Base-by-base conservation (phyloP, 2,329 filamentous ascomycete species). In the Phaeoacremonium minimum region DNA sequence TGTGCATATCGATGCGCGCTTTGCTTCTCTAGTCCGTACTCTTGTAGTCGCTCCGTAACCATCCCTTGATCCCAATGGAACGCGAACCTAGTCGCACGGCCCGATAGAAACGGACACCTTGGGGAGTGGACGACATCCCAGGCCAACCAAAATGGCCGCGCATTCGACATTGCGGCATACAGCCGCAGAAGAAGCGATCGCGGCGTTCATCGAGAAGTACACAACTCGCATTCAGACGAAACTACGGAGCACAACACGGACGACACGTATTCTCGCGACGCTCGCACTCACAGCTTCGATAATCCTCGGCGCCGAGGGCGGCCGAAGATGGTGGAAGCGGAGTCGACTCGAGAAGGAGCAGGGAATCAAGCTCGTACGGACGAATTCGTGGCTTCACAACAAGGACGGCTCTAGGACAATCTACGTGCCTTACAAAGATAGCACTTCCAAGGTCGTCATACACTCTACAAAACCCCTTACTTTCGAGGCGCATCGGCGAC, bases 351-450 rank as follows among this genome's bases (percentile, higher is more conserved):
- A 97, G 62, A 82, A 79, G 47, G 89, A 93, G 50, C 85, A 89
- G 49, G 90, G 90, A 5, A 74, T 79, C 44, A 85, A 86, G 46
- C 73, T 98, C 36, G 69, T 97, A 45, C 80, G 93, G 40, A 84
- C 87, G 42, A 98, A 98, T 63, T 97, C 91, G 19, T 95, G 89
- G 52, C 71, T 97, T 44, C 80, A 86, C 62, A 88, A 91, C 51
- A 96, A 96, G 65, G 93, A 97, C 69, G 93, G 93, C 33, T 91
- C 88, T 33, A 77, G 93, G 37, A 95, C 89, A 12, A 93, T 98
- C 40, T 97, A 93, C 55, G 93, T 98, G 18, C 90, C 91, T 3
- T 93, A 95, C 62, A 88, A 87, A 60, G 78, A 89, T 48, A 73
- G 81, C 36, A 95, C 89, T 3, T 85, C 89, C 47, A 95, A 94